These are phyloP conservation scores for Fusarium odoratissimum DNA, from an alignment of 2,329 filamentous ascomycete species.

Conservation along the genomic window DNA sequence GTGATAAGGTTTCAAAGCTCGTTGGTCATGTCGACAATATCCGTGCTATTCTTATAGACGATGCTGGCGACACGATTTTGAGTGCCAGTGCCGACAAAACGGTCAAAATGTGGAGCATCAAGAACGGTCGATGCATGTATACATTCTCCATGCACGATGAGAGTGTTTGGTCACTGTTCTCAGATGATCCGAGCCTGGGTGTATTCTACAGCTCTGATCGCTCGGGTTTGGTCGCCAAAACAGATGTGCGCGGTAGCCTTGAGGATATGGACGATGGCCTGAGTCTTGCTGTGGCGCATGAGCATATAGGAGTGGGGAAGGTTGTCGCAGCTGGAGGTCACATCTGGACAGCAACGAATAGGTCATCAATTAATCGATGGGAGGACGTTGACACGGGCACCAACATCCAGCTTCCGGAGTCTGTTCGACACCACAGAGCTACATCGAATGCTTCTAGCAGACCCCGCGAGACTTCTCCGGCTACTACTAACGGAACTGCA, in stretches of 20 bases:
- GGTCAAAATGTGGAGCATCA: slow-evolving; percentile 97
- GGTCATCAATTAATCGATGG: slow-evolving; percentile 94
- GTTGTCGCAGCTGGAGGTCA: slow-evolving; percentile 77
- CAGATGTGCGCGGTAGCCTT: slow-evolving; percentile 81
- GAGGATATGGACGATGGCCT: slow-evolving; percentile 83
- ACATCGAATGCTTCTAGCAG: slow-evolving; percentile 58
- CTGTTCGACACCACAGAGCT: slow-evolving; percentile 61
- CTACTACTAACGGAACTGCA: slow-evolving; percentile 49
- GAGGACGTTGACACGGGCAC: slow-evolving; percentile 83
- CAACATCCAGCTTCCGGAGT: slow-evolving; percentile 73
- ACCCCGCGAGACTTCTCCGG: slow-evolving; percentile 48
- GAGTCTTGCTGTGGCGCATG: slow-evolving; percentile 90
- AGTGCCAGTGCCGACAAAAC: slow-evolving; percentile 97
- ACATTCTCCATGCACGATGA: slow-evolving; percentile 99
- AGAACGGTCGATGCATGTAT: slow-evolving; percentile 94
- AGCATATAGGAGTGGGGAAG: slow-evolving; percentile 84
- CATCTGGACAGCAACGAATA: slow-evolving; percentile 90
- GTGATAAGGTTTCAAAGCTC: slow-evolving; percentile 93
- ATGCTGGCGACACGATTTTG: slow-evolving; percentile 89
- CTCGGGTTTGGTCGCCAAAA: slow-evolving; percentile 94
- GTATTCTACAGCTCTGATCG: slow-evolving; percentile 97
- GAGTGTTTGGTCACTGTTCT: slow-evolving; percentile 96
- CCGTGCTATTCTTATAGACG: slow-evolving; percentile 88
- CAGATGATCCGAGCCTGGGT: slow-evolving; percentile 83
- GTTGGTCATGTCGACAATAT: slow-evolving; percentile 97